These are phyloP conservation scores for Pseudotsuga menziesii DNA, from an alignment of 75 land plant genomes.

Conservation along the genomic window DNA sequence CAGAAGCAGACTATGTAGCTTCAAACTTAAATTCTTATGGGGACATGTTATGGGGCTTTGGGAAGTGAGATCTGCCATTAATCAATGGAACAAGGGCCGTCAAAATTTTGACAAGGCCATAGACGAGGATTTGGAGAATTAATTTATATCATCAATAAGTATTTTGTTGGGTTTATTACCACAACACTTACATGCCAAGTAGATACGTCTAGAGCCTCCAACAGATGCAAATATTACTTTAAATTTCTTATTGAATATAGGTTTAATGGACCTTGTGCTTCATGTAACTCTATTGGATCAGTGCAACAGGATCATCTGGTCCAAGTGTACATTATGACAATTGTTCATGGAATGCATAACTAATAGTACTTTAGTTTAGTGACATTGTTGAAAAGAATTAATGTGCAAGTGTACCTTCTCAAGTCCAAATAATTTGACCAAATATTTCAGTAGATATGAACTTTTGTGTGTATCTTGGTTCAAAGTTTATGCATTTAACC, in stretches of 20 bases:
- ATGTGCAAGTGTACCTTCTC: no score
- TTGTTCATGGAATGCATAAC: no score
- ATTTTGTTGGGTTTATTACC: not conserved
- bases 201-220: not conserved
- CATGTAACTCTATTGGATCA: not conserved
- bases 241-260: not conserved
- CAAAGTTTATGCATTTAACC: no score
- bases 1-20: not conserved
- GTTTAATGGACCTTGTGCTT: not conserved
- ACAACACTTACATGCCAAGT: not conserved
- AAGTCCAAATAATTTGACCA: no score
- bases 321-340: constrained; percentile 1
- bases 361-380: no score
- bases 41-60: not conserved
- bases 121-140: not conserved
- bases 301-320: not conserved
- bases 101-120: not conserved
- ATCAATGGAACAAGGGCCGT: not conserved
- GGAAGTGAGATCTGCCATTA: not conserved
- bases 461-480: no score
- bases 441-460: no score
- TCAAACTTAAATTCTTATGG: constrained; percentile 4
- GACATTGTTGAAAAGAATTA: no score
- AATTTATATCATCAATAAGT: not conserved
- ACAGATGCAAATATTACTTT: not conserved